Evolutionary conservation across 495 filamentous ascomycete species (phyloP), one percentile per base, ranked within the genome.

Genomic region (Neurospora sp.): DNA sequence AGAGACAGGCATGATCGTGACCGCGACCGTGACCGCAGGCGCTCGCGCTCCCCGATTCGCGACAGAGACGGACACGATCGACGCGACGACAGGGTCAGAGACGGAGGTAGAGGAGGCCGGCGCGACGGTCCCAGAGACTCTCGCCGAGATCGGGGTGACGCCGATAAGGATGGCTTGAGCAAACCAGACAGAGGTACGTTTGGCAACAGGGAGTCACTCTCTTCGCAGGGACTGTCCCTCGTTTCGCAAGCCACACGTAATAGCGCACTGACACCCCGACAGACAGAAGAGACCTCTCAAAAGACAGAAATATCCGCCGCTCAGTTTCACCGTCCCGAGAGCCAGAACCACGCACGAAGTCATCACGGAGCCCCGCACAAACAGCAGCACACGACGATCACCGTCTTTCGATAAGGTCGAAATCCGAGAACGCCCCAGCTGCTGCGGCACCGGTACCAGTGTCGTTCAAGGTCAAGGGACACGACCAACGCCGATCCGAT

Each of bases 401-500:
- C 68, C 71, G 65, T 9, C 74, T 81, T 3, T 79, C 78, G 31
- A 80, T 76, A 9, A 72, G 75, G 40, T 16, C 72, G 12, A 74
- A 68, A 71, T 16, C 61, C 69, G 68, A 81, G 76, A 69, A 76
- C 81, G 80, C 69, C 82, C 86, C 35, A 76, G 81, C 40, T 81
- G 79, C 72, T 74, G 82, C 77, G 81, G 82, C 80, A 12, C 59
- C 70, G 44, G 76, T 75, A 37, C 73, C 73, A 40, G 70, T 84
- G 4, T 82, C 83, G 2, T 81, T 83, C 71, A 84, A 79, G 69
- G 83, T 81, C 38, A 81, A 78, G 44, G 69, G 76, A 35, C 78
- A 83, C 9, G 81, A 82, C n/a, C 81, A 79, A 80, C 70, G 83
- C 27, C 53, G 53, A 65, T 14, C 27, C 82, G 82, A 84, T 79